Base-by-base conservation (phyloP, 2,329 filamentous ascomycete species). In the Beauveria scarabaeidicola region DNA sequence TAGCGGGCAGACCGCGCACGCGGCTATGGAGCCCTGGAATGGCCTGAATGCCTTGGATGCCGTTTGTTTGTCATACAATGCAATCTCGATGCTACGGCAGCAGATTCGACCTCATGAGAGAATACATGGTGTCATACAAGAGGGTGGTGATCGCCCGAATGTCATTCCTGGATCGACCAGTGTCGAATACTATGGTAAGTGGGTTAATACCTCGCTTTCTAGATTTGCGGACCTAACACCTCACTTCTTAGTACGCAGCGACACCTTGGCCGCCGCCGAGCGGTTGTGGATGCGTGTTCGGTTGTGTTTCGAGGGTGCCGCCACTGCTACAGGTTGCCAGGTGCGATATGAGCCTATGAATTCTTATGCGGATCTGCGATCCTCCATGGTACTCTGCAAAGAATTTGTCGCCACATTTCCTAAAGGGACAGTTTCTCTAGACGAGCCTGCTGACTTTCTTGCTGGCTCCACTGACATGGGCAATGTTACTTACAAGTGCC, bases 21-120 rank as follows among this genome's bases (percentile, higher is more conserved):
- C 79, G 0, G 74, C 74, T 15, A 73, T 75, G 11, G 74, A 74
- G 11, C 79, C 78, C 0, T 81, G 78, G 77, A 72, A 79, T 19
- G 78, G 79, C 3, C 66, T 75, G 53, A 81, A 81, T 63, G 78
- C 78, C 0, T 72, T 81, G 2, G 79, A 81, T 62, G 78, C 78
- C 8, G 65, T 78, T 10, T 74, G 79, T 1, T 63, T 72, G 7
- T 68, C 69, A 0, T 74, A 75, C 64, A 74, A 70, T 69, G 57
- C 72, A 62, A 69, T 81, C 47, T 71, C 75, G 15, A 72, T 79
- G 60, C 66, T 81, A 29, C 73, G 79, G 3, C 78, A 82, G 68
- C 80, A 82, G 64, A 73, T 79, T 9, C 69, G 68, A 6, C 77
- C 78, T 0, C 69, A 75, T 10, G 73, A 80, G 60, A 75, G 79